Percentiles rank a stretch among this genome's conserved stretches.
Evolutionary conservation across 164 flowering plant species (phyloP).

Genomic region (Umbilicus rupestris): DNA sequence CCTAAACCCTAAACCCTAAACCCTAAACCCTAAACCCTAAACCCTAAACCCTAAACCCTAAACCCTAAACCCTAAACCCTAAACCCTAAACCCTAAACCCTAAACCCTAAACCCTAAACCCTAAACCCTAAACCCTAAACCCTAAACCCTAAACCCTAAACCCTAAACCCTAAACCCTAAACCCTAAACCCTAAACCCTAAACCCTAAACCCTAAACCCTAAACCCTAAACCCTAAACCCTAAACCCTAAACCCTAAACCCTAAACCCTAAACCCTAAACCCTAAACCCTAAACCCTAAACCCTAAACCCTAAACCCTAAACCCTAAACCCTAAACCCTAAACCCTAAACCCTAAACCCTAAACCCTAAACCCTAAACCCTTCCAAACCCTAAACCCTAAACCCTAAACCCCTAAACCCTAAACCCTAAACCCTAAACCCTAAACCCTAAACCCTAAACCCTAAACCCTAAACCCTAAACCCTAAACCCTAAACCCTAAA

Average conservation of each 20-base stretch:
- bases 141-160: neutral
- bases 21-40: slow-evolving; percentile 1
- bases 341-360: neutral
- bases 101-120: slow-evolving; percentile 7
- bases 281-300: neutral
- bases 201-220: slow-evolving; percentile 5
- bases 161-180: slow-evolving; percentile 3
- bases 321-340: neutral
- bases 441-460: neutral
- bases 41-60: neutral
- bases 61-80: slow-evolving; percentile 1
- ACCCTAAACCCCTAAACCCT: no score
- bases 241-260: slow-evolving; percentile 7
- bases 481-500: slow-evolving; percentile 6
- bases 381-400: neutral
- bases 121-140: slow-evolving; percentile 7
- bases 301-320: slow-evolving; percentile 1
- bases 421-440: slow-evolving; percentile 2
- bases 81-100: slow-evolving; percentile 7
- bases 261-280: slow-evolving; percentile 4
- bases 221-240: neutral
- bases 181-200: slow-evolving; percentile 6
- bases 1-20: neutral
- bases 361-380: neutral
- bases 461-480: neutral